Base-by-base conservation (phyloP, 176 grass and related monocot species). In the Pharus latifolius region DNA sequence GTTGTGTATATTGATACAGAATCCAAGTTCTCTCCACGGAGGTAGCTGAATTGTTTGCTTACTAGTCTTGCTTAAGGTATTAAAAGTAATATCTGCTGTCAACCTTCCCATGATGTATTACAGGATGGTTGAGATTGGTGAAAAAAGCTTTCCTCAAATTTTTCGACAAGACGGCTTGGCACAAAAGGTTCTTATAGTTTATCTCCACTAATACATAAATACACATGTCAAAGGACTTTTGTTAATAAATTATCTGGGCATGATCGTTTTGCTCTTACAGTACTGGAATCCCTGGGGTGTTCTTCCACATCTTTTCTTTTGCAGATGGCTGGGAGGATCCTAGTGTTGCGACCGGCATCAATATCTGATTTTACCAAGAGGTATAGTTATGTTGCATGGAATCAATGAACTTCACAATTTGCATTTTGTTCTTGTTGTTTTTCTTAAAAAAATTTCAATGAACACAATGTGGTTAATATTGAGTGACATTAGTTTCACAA, bases 321-420 rank as follows among this genome's bases (percentile, higher is more conserved):
- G 15, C 54, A 99, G 95, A 94, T 99, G 90, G 90, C 95, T 90
- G 90, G 90, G 56, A 85, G 90, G 65, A 93, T 99, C 71, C 76
- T 99, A 86, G 84, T 91, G 11, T 57, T 69, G 48, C 76, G 87
- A 56, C 95, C 84, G 56, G 50, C 87, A 78, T 88, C 87, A 68
- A 44, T 99, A 70, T 76, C 84, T 68, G 87, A 94, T 83, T 99
- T 99, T 43, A 91, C 78, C 55, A 83, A 94, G 37, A 90, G 90
- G 95, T 91, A 77, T 38, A 72, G 28, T 4, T 69, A 10, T 86
- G 38, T 63, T 68, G 77, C 10, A 30, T 48, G 15, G 29, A 73
- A n/a, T 60, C 51, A 73, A 65, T 4, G 19, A 72, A 65, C 37
- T 58, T 16, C 38, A 7, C 33, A 46, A 32, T 32, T 11, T 14